phyloP scores from a whole-genome alignment of 768 basidiomycete genomes.

The Mycena capillaripes region DNA sequence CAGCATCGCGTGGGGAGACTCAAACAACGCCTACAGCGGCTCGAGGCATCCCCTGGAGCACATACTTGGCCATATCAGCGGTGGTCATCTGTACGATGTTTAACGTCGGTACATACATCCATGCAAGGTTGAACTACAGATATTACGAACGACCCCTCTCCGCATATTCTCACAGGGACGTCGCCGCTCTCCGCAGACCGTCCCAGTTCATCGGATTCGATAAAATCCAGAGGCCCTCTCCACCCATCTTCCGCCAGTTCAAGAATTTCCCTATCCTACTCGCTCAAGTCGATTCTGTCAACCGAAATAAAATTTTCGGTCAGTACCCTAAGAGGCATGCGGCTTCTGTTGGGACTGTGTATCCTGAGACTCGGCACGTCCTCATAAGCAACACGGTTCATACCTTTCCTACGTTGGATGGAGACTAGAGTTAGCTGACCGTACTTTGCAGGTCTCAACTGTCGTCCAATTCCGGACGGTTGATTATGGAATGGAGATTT shows the following conservation, averaged over 20 bases:
- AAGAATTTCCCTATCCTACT: slow-evolving; percentile 32
- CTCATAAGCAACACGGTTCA: slow-evolving; percentile 28
- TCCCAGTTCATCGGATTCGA: slow-evolving; percentile 48
- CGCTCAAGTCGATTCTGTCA: slow-evolving; percentile 27
- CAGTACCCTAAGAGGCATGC: slow-evolving; percentile 26
- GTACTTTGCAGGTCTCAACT: slow-evolving; percentile 37
- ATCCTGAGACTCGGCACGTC: slow-evolving; percentile 36
- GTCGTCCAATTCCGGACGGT: slow-evolving; percentile 40
- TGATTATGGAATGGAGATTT: slow-evolving; percentile 41
- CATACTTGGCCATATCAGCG: too few relatives aligned
- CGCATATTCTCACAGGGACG: slow-evolving; percentile 14
- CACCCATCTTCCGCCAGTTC: slow-evolving; percentile 30
- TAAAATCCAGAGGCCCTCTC: slow-evolving; percentile 36
- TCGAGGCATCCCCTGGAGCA: too few relatives aligned
- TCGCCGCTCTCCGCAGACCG: slow-evolving; percentile 39
- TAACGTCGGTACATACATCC: too few relatives aligned
- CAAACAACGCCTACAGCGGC: too few relatives aligned
- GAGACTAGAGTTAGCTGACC: neutral
- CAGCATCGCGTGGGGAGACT: too few relatives aligned
- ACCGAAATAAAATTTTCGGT: slow-evolving; percentile 13
- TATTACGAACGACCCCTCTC: too few relatives aligned
- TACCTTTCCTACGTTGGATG: neutral
- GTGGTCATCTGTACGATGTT: too few relatives aligned
- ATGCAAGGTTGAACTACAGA: too few relatives aligned
- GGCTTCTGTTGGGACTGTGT: slow-evolving; percentile 34